Base-by-base conservation (phyloP, 768 basidiomycete genomes). In the Suillus weaverae region DNA sequence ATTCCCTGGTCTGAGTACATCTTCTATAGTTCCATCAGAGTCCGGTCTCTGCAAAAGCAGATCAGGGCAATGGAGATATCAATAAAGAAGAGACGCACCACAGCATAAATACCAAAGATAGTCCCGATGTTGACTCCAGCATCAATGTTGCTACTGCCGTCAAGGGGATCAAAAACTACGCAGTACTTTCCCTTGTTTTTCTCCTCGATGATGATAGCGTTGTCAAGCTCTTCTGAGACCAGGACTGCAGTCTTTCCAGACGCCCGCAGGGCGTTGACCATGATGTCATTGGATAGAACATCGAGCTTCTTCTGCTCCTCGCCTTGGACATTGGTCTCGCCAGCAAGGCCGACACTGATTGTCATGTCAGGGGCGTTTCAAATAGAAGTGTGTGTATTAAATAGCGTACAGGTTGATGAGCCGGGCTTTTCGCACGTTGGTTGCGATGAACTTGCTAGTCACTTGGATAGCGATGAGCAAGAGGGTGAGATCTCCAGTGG, bases 231-330 rank as follows among this genome's bases (percentile, higher is more conserved):
- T 78, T 99, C 97, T 20, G 95, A 96, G 67, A 99, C 95, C 70
- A 99, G 90, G 16, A 99, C 97, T 16, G 95, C 91, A 8, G 90
- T 93, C 85, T 95, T 97, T 61, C 97, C 95, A n/a, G 93, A 96
- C 4, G 96, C 96, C 48, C 94, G 87, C 39, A 99, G 86, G 55
- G 96, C 90, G 73, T 98, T 98, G 71, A 99, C 86, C 97, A 99
- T 99, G 84, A 99, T 99, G 76, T 99, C 96, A 76, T 99, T 98
- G 16, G 95, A 92, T 38, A 97, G 83, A n/a, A 97, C 90, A 73
- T 97, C 96, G 61, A 99, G 85, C 80, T 99, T 99, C 85, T 99
- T 99, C 84, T 99, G 97, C 74, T 99, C 97, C 77, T 99, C 97
- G 26, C 97, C 97, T 78, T 96, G 94, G 9, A 96, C 90, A 74